These are phyloP conservation scores for Cryptococcus maquisensis DNA, from an alignment of 1,284 basidiomycete genomes.

Conservation along the genomic window DNA sequence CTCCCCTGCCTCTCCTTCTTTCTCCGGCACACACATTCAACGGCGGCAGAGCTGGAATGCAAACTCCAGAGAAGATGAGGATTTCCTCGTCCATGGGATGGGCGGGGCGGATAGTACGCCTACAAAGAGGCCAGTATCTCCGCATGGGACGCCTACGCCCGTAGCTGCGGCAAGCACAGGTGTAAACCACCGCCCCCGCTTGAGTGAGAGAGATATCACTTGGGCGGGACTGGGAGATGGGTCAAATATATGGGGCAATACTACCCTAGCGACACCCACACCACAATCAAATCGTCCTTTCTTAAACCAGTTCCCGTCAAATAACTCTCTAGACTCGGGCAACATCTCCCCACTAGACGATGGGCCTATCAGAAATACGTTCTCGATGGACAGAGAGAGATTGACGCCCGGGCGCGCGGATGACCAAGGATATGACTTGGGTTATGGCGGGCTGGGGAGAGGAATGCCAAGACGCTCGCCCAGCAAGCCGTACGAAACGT, in stretches of 20 bases:
- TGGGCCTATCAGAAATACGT: background rate
- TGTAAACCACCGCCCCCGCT: constrained; percentile 6
- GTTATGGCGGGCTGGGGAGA: background rate
- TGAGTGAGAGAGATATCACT: constrained; percentile 11
- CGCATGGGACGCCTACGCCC: constrained; percentile 4
- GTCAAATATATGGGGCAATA: constrained; percentile 6
- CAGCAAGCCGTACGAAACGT: constrained; percentile 6
- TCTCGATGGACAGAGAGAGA: constrained; percentile 10
- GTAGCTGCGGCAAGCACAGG: constrained; percentile 28
- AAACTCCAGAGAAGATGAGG: constrained; percentile 4
- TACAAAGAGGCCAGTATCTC: background rate
- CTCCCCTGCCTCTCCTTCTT: constrained; percentile 24
- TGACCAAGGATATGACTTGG: background rate
- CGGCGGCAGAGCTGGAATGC: constrained; percentile 35
- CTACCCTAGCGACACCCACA: background rate
- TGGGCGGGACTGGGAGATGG: constrained; percentile 4
- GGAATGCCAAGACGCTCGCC: constrained; percentile 4
- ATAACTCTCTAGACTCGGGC: background rate
- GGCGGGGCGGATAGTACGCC: background rate
- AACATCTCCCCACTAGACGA: constrained; percentile 1
- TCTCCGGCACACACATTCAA: constrained; percentile 10
- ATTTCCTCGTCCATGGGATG: background rate
- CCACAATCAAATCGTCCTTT: background rate
- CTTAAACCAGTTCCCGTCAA: background rate
- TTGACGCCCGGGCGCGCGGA: constrained; percentile 7